Conservation (phyloP, 176 grass and related monocot genomes). For the Lolium rigidum region DNA sequence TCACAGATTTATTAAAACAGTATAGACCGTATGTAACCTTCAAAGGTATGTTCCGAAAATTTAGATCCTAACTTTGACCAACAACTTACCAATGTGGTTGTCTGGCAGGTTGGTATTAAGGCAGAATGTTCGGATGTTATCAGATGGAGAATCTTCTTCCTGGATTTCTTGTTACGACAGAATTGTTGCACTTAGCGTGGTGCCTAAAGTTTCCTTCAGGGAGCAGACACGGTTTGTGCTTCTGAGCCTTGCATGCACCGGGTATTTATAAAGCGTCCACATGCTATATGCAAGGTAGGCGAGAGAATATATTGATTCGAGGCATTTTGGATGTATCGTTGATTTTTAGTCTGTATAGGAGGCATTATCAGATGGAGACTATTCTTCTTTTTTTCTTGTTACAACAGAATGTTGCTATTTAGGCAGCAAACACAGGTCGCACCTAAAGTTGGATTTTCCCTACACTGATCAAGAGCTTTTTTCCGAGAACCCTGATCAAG, state of each 20-base stretch:
- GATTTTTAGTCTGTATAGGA: neutral
- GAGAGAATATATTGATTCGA: slow-evolving; percentile 3
- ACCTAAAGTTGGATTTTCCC: neutral
- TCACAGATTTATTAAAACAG: neutral
- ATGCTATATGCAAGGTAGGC: neutral
- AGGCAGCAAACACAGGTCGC: neutral
- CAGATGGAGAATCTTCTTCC: too few relatives aligned
- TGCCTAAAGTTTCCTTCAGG: too few relatives aligned
- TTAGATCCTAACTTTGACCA: too few relatives aligned
- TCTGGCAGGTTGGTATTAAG: too few relatives aligned
- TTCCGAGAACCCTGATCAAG: neutral
- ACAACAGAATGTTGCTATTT: neutral
- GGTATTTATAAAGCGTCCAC: neutral
- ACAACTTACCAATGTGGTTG: too few relatives aligned
- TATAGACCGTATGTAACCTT: too few relatives aligned
- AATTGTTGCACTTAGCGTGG: neutral
- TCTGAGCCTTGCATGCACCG: neutral
- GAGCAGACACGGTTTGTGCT: neutral
- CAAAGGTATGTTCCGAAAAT: too few relatives aligned
- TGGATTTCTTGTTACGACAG: neutral
- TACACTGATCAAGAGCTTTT: neutral
- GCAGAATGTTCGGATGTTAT: too few relatives aligned
- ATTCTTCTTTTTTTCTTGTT: slow-evolving; percentile 15
- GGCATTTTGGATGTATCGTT: neutral
- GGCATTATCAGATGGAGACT: neutral